Evolutionary conservation across 2,329 filamentous ascomycete genomes (phyloP), one percentile per base, ranked within the genome.

Genomic region (Mollisia scopiformis): DNA sequence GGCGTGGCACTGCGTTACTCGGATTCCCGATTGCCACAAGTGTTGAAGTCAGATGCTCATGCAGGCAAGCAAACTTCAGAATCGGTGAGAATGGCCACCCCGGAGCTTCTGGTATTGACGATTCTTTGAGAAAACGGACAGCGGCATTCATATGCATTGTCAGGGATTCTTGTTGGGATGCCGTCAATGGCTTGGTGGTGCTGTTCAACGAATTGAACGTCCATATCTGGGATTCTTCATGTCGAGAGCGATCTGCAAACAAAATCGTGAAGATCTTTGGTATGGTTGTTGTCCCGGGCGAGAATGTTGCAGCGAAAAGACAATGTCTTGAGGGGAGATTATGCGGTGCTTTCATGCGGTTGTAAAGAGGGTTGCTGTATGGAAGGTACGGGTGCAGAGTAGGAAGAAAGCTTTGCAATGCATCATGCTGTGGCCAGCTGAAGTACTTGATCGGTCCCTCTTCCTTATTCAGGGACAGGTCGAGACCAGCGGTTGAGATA

Each of bases 171-270:
- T 62, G 23, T 14, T 66, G 37, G 1, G 39, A 10, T 3, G 47
- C n/a, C 2, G 62, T 57, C 5, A 71, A 54, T 6, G 63, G 59
- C 16, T 57, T 16, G 3, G 62, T 58, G 6, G 71, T 58, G 3
- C 62, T 54, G 16, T 53, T 46, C 1, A 73, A 55, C 10, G 71
- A 59, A 39, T 72, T 72, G 63, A 68, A 72, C 11, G 69, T 35
- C 70, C 70, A 72, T 6, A 72, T 72, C 51, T 73, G 71, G 21
- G 69, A 68, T 61, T 73, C 71, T 1, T 49, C 37, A 35, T 70
- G 65, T 2, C 71, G 66, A 13, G 69, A 71, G 14, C 71, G 65
- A 53, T 73, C 71, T 2, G 71, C 63, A 56, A 72, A 73, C 23
- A 72, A 14, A 23, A 73, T 63, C 21, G 70, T 73, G 19, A 63